Conservation (phyloP, 106 monocot species). For the Agapanthus africanus region DNA sequence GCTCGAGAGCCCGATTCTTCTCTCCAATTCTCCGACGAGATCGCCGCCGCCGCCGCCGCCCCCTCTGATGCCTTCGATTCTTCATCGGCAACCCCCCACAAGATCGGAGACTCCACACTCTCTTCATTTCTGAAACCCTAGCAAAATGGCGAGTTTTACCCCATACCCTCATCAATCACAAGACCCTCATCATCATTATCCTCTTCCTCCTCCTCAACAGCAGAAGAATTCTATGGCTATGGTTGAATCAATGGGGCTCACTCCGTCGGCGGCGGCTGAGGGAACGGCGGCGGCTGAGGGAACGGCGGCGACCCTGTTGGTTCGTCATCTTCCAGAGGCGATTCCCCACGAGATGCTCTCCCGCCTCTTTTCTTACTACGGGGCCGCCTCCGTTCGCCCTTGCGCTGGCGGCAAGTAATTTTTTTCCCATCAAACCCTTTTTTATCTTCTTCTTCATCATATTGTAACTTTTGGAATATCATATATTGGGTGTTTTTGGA, state of each 20-base stretch:
- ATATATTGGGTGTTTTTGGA: background rate
- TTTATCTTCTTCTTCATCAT: background rate
- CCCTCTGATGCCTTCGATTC: no score
- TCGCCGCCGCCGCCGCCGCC: no score
- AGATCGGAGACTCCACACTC: no score
- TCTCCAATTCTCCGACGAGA: no score
- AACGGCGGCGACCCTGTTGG: conserved; percentile 54
- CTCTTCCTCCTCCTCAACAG: background rate
- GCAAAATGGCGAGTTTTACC: background rate
- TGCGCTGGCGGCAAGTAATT: conserved; percentile 78
- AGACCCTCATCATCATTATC: background rate
- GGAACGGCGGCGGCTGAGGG: background rate
- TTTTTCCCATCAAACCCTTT: background rate
- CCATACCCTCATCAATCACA: background rate
- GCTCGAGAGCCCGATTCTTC: no score
- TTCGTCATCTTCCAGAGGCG: conserved; percentile 85
- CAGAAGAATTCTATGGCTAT: conserved; percentile 4
- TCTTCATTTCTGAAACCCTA: no score
- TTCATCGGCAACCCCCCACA: no score
- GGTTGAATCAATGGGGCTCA: conserved; percentile 2
- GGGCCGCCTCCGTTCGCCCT: conserved; percentile 71
- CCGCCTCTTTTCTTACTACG: conserved; percentile 85
- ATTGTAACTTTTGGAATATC: background rate
- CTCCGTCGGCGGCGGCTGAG: background rate
- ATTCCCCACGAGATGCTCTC: conserved; percentile 71